These are phyloP conservation scores for Lactarius hengduanensis DNA, from an alignment of 768 basidiomycete species.

Conservation along the genomic window DNA sequence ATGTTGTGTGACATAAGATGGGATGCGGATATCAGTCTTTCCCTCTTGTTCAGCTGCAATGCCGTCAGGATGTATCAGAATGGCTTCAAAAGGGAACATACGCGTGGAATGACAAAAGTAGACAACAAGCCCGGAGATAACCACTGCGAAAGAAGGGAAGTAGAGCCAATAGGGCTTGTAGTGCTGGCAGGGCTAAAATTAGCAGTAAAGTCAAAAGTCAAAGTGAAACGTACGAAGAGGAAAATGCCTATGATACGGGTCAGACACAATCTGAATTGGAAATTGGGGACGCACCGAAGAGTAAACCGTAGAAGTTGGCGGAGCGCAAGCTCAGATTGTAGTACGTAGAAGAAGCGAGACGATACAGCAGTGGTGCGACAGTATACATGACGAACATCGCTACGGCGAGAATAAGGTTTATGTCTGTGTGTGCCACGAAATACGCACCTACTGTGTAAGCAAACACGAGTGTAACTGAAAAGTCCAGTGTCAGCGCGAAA, in stretches of 20 bases:
- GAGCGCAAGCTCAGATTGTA: slow-evolving; percentile 83
- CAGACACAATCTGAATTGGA: slow-evolving; percentile 7
- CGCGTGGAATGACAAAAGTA: slow-evolving; percentile 88
- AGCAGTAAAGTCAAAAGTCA: slow-evolving; percentile 2
- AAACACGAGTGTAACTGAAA: slow-evolving; percentile 48
- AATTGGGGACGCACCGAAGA: slow-evolving; percentile 50
- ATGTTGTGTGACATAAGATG: slow-evolving; percentile 49
- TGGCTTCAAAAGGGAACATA: slow-evolving; percentile 41
- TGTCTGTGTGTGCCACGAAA: not conserved
- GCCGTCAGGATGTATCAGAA: not conserved
- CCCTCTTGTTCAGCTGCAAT: slow-evolving; percentile 71
- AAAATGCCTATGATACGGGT: slow-evolving; percentile 42
- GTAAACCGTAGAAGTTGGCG: slow-evolving; percentile 82
- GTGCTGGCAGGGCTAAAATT: slow-evolving; percentile 47
- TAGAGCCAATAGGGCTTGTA: slow-evolving; percentile 87
- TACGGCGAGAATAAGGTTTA: slow-evolving; percentile 25
- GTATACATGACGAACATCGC: slow-evolving; percentile 88
- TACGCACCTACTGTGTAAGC: slow-evolving; percentile 47
- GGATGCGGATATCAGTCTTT: slow-evolving; percentile 53
- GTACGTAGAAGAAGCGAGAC: slow-evolving; percentile 83
- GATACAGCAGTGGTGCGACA: slow-evolving; percentile 80
- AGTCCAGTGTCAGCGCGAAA: slow-evolving; percentile 21
- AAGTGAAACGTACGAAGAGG: slow-evolving; percentile 45
- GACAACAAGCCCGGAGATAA: slow-evolving; percentile 68
- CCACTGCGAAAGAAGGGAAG: slow-evolving; percentile 73